Percentiles rank a stretch among this genome's conserved stretches.
phyloP scores from a whole-genome alignment of 192 early-diverging fungal species.

The Backusella australiensis region DNA sequence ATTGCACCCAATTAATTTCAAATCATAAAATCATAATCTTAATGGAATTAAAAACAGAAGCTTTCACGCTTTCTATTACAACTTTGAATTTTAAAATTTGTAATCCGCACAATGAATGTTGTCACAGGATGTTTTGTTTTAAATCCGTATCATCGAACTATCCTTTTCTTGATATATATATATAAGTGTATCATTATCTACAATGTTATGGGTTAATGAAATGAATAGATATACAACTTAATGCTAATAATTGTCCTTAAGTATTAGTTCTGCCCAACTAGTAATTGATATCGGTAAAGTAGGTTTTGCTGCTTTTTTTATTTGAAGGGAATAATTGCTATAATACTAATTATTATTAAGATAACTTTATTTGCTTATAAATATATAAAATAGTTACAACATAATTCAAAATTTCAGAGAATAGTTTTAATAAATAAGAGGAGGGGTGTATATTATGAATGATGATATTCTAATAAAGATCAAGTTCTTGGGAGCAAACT shows the following conservation, averaged over 20 bases:
- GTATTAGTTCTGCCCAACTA: too few relatives aligned
- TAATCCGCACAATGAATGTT: not conserved
- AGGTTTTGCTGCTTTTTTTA: too few relatives aligned
- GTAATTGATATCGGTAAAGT: too few relatives aligned
- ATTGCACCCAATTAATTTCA: not conserved
- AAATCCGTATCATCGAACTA: not conserved
- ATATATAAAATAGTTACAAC: too few relatives aligned
- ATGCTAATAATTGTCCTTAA: not conserved
- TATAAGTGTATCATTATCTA: not conserved
- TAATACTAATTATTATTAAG: too few relatives aligned
- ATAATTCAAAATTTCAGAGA: not conserved
- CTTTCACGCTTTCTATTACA: not conserved
- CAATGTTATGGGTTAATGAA: not conserved
- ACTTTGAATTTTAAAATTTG: not conserved
- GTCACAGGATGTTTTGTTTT: too few relatives aligned
- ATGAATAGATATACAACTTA: not conserved
- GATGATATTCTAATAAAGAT: not conserved
- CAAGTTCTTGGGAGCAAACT: not conserved
- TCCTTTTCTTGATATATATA: not conserved
- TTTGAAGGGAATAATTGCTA: too few relatives aligned
- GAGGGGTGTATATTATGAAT: not conserved
- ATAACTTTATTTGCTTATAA: too few relatives aligned
- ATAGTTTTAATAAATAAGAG: not conserved
- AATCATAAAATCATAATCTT: not conserved
- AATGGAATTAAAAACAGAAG: not conserved